phyloP scores from a whole-genome alignment of 176 grass and related monocot genomes.

The Hyparrhenia diplandra region DNA sequence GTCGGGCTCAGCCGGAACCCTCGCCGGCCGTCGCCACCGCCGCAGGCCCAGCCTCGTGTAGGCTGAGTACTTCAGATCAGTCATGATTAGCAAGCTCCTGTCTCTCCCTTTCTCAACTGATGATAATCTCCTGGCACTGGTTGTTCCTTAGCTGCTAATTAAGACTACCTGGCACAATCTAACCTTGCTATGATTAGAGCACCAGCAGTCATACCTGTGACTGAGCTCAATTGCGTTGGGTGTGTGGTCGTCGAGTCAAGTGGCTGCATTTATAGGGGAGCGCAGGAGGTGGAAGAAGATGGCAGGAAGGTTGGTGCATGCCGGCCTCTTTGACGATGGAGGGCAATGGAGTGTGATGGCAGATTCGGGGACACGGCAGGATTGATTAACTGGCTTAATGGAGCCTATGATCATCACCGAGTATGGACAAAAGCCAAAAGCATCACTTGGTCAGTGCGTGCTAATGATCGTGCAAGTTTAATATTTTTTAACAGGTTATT shows the following conservation, averaged over 20 bases:
- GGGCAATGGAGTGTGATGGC: slow-evolving; percentile 35
- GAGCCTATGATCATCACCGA: slow-evolving; percentile 17
- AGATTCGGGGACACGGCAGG: slow-evolving; percentile 24
- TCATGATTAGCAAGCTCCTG: background rate
- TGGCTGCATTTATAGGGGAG: slow-evolving; percentile 29
- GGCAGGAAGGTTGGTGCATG: slow-evolving; percentile 44
- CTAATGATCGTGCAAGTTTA: slow-evolving; percentile 11
- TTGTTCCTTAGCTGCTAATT: background rate
- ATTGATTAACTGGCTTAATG: slow-evolving; percentile 40
- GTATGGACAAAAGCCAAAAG: slow-evolving; percentile 40
- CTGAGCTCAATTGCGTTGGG: background rate
- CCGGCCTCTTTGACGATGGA: slow-evolving; percentile 3
- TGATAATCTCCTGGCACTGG: background rate
- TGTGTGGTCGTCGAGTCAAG: slow-evolving; percentile 31
- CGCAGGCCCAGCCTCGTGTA: slow-evolving; percentile 28
- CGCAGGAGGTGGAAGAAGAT: slow-evolving; percentile 1
- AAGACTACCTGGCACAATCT: slow-evolving; percentile 6
- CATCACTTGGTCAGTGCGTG: background rate
- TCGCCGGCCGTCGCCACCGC: slow-evolving; percentile 28
- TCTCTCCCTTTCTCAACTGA: background rate
- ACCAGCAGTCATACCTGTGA: background rate
- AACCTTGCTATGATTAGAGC: background rate
- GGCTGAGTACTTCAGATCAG: slow-evolving; percentile 11
- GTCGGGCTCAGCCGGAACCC: slow-evolving; percentile 40
- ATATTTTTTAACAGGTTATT: background rate